Percentiles rank a stretch among this genome's conserved stretches.
phyloP scores from a whole-genome alignment of 768 basidiomycete genomes.

The Panus rudis region DNA sequence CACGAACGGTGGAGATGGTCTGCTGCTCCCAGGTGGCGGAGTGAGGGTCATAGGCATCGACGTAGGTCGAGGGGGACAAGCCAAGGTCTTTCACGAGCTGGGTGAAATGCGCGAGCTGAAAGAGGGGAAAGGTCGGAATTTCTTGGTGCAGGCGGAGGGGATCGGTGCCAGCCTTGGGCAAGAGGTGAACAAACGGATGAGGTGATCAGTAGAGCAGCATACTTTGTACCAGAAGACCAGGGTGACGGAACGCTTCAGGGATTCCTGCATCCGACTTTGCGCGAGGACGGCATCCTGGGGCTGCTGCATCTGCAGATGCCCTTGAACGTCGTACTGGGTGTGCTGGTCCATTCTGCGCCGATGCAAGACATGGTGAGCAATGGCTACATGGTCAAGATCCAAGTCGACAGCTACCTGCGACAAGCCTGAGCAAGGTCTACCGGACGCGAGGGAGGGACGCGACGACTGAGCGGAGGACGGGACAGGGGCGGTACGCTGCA shows the following conservation, averaged over 20 bases:
- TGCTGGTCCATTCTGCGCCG: no score
- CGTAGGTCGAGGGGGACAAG: conserved; percentile 42
- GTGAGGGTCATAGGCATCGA: conserved; percentile 51
- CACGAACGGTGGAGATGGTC: conserved; percentile 47
- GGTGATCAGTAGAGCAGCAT: conserved; percentile 9
- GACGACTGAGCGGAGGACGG: no score
- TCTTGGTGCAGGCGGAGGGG: conserved; percentile 53
- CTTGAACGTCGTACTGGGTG: no score
- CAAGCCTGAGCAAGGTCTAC: no score
- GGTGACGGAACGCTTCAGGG: conserved; percentile 48
- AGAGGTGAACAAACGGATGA: not conserved
- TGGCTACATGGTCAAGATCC: no score
- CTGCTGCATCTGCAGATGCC: no score
- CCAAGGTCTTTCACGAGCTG: conserved; percentile 50
- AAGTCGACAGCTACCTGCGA: no score
- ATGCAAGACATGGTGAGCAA: no score
- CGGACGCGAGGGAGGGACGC: no score
- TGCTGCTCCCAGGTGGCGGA: conserved; percentile 66
- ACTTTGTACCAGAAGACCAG: conserved; percentile 70
- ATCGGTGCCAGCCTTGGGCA: conserved; percentile 38
- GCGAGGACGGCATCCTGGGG: conserved; percentile 7
- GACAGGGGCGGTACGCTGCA: no score
- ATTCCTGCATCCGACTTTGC: conserved; percentile 21
- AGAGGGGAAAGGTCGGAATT: conserved; percentile 58
- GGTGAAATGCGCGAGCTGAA: conserved; percentile 48